Evolutionary conservation across 768 basidiomycete genomes (phyloP), one percentile per base, ranked within the genome.

Genomic region (Jaapia argillacea): DNA sequence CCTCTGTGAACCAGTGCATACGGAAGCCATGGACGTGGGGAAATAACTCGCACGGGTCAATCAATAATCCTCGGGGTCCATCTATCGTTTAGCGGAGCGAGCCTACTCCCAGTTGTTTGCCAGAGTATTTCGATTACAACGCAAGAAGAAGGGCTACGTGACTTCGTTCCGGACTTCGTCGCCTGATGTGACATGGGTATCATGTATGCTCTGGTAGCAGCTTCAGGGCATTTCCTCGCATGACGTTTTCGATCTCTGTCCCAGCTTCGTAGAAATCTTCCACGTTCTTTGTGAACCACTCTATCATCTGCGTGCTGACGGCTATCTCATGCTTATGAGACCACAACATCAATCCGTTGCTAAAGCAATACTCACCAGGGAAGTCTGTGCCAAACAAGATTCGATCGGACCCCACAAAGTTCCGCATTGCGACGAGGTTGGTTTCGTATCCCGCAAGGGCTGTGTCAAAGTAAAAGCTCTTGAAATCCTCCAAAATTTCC

Each of bases 361-460:
- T 33, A 16, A 10, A 16, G 31, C 16, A 16, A 36, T 43, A 51
- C 62, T 44, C 56, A 82, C 85, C 85, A 43, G 85, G 85, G 53
- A 82, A 83, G 58, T 88, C 85, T 13, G 79, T 80, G 31, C 85
- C 85, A 56, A 81, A 85, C 21, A 86, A 60, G 42, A 87, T 58
- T 26, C 59, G 75, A 36, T 75, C 71, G 1, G 60, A 54, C 18
- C 62, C 54, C 2, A 76, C 69, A 53, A 81, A 77, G 16, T 57
- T 54, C 38, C 77, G 64, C 53, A 80, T 64, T 3, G 72, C 67
- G 16, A 64, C 55, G 16, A 84, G 61, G 40, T 67, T 79, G 20
- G 70, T 58, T 35, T 68, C 69, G 54, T 74, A 70, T 2, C 78
- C 71, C 53, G 74, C 74, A 49, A 88, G 59, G 16, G 85, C 85